A percentile compares a stretch with the other conserved stretches of the same genome.
Evolutionary conservation across 2,329 filamentous ascomycete genomes (phyloP).

Genomic region (Trichoderma polysporum): DNA sequence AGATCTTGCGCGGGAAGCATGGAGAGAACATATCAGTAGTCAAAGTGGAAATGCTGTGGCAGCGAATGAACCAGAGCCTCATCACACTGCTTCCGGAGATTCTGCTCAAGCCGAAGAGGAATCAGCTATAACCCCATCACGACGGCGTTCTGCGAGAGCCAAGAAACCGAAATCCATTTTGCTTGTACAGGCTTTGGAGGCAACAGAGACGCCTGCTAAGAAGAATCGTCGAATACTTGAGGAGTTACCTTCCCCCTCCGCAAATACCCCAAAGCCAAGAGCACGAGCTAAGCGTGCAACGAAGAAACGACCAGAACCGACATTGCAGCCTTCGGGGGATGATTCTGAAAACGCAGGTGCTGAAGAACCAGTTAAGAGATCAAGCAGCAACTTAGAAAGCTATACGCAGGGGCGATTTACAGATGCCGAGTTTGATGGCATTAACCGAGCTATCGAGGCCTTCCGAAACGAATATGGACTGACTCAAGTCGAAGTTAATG

Average conservation of each 20-base stretch:
- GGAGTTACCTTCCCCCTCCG: constrained; percentile 37
- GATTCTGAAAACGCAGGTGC: constrained; percentile 25
- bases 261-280: constrained; percentile 33
- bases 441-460: constrained; percentile 43
- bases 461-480: constrained; percentile 46
- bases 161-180: constrained; percentile 53
- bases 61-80: constrained; percentile 10
- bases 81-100: not conserved
- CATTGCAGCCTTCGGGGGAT: constrained; percentile 29
- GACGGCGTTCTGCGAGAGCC: constrained; percentile 37
- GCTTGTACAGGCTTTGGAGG: constrained; percentile 36
- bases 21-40: constrained; percentile 35
- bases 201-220: constrained; percentile 25
- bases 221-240: constrained; percentile 22
- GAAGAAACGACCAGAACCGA: constrained; percentile 24
- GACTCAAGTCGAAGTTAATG: constrained; percentile 48
- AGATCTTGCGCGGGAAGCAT: constrained; percentile 37
- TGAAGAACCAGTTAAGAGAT: constrained; percentile 12
- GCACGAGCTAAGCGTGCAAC: constrained; percentile 32
- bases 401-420: constrained; percentile 45
- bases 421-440: constrained; percentile 42
- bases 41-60: constrained; percentile 26
- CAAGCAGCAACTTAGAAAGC: constrained; percentile 25
- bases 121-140: constrained; percentile 26
- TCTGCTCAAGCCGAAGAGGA: constrained; percentile 12